These are phyloP conservation scores for Aspergillus intermedius DNA, from an alignment of 2,329 filamentous ascomycete species.

Conservation along the genomic window DNA sequence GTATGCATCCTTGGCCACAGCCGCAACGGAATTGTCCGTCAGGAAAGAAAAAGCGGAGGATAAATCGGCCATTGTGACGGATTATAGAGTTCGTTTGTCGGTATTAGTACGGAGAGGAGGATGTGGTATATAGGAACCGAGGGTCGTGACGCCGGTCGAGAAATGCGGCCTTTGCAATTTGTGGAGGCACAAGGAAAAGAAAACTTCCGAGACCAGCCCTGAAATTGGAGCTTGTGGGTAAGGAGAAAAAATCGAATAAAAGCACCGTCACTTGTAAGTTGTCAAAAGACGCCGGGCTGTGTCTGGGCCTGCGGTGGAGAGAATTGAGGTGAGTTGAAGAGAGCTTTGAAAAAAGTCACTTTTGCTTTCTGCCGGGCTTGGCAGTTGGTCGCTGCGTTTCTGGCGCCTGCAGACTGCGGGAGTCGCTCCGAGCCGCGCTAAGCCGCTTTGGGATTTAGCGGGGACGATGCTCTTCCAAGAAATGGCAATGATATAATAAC, in stretches of 20 bases:
- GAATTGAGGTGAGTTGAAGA: conserved; percentile 13
- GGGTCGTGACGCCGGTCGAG: conserved; percentile 21
- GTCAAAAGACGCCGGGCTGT: conserved; percentile 10
- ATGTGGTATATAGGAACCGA: conserved; percentile 1
- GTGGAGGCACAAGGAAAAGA: conserved; percentile 18
- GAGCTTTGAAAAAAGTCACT: conserved; percentile 31
- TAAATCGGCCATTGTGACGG: conserved; percentile 36
- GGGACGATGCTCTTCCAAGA: conserved; percentile 1
- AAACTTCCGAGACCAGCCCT: conserved; percentile 26
- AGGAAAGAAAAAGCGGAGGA: conserved; percentile 57
- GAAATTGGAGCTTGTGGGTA: conserved; percentile 11
- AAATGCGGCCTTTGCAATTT: conserved; percentile 17
- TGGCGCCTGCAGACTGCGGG: conserved; percentile 21
- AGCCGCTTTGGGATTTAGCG: conserved; percentile 10
- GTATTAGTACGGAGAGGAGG: conserved; percentile 6
- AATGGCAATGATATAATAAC: conserved; percentile 11
- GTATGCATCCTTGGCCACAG: conserved; percentile 68
- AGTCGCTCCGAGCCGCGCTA: conserved; percentile 4
- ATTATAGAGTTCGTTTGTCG: conserved; percentile 9
- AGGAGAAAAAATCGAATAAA: conserved; percentile 8
- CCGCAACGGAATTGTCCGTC: conserved; percentile 65
- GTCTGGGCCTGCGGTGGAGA: conserved; percentile 19
- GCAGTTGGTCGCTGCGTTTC: conserved; percentile 16
- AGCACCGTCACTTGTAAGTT: conserved; percentile 14
- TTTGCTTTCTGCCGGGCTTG: conserved; percentile 14